A percentile compares a stretch with the other conserved stretches of the same genome.
Evolutionary conservation across 768 basidiomycete species (phyloP).

Genomic region (Auriscalpium vulgare): DNA sequence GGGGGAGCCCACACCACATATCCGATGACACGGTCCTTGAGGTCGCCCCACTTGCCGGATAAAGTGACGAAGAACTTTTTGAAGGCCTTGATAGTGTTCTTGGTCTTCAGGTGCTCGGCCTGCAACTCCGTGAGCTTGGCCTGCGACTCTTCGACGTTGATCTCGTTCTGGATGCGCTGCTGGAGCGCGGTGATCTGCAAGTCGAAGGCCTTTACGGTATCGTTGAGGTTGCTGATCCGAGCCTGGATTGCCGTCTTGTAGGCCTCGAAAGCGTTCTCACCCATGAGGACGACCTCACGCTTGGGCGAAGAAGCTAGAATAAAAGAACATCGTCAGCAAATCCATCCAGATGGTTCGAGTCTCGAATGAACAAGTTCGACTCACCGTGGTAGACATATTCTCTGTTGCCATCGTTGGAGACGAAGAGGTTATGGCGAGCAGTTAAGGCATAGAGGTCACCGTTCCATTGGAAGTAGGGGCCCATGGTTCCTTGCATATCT

Average conservation of each 20-base stretch:
- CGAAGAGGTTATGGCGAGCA: slow-evolving; percentile 23
- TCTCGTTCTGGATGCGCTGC: slow-evolving; percentile 10
- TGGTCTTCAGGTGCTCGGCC: slow-evolving; percentile 15
- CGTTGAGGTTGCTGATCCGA: slow-evolving; percentile 16
- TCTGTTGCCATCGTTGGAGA: neutral
- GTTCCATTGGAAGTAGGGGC: slow-evolving; percentile 26
- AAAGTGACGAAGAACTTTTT: slow-evolving; percentile 19
- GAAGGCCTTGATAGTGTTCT: slow-evolving; percentile 15
- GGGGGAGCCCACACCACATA: slow-evolving; percentile 21
- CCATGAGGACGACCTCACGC: slow-evolving; percentile 24
- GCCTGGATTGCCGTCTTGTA: slow-evolving; percentile 20
- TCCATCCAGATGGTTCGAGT: slow-evolving; percentile 1
- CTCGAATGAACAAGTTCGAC: slow-evolving; percentile 1
- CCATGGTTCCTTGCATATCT: slow-evolving; percentile 29
- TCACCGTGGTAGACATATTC: slow-evolving; percentile 9
- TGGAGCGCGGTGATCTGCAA: slow-evolving; percentile 9
- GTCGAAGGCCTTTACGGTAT: slow-evolving; percentile 14
- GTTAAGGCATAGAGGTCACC: slow-evolving; percentile 28
- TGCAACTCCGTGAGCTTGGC: slow-evolving; percentile 11
- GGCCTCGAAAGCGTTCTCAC: slow-evolving; percentile 17
- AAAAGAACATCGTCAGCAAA: slow-evolving; percentile 12
- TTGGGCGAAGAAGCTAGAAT: slow-evolving; percentile 13
- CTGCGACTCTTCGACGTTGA: slow-evolving; percentile 14
- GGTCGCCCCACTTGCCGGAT: slow-evolving; percentile 17
- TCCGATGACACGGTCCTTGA: slow-evolving; percentile 21